Evolutionary conservation across 257 asterid genomes (phyloP).

Genomic region (Striga asiatica): DNA sequence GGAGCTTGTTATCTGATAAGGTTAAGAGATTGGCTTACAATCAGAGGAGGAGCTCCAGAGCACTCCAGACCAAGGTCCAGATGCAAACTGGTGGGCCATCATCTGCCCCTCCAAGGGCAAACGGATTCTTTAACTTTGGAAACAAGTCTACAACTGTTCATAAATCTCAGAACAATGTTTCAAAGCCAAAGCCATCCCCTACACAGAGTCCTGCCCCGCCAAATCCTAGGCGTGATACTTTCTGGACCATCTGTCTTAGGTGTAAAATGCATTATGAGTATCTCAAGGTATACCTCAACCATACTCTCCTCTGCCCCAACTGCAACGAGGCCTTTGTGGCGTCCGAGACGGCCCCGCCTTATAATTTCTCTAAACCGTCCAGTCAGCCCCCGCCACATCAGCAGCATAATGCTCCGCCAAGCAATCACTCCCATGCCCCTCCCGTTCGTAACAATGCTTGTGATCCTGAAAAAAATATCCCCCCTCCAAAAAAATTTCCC

Average conservation of each 20-base stretch:
- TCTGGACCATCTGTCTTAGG: conserved; percentile 58
- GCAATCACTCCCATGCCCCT: conserved; percentile 22
- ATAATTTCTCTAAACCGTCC: conserved; percentile 21
- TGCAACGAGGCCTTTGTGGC: conserved; percentile 55
- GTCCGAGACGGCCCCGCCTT: conserved; percentile 49
- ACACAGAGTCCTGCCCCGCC: conserved; percentile 25
- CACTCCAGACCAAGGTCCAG: conserved; percentile 31
- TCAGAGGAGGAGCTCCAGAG: conserved; percentile 42
- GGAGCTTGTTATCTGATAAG: conserved; percentile 60
- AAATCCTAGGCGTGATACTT: conserved; percentile 31
- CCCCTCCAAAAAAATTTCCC: too few species aligned
- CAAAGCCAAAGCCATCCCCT: conserved; percentile 16
- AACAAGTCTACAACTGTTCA: conserved; percentile 27
- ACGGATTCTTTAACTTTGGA: conserved; percentile 35
- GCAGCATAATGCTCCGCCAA: conserved; percentile 21
- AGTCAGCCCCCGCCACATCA: conserved; percentile 16
- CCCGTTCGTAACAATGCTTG: conserved; percentile 18
- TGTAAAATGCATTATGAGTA: conserved; percentile 79
- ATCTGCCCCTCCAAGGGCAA: conserved; percentile 32
- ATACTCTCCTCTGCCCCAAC: conserved; percentile 58
- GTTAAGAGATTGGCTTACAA: conserved; percentile 49
- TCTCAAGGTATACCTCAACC: conserved; percentile 46
- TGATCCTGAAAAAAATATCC: conserved; percentile 20
- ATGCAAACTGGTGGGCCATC: conserved; percentile 37
- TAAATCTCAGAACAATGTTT: conserved; percentile 21